Percentiles rank a stretch among this genome's conserved stretches.
phyloP scores from a whole-genome alignment of 306 rosid genomes.

The Lathyrus tuberosus region DNA sequence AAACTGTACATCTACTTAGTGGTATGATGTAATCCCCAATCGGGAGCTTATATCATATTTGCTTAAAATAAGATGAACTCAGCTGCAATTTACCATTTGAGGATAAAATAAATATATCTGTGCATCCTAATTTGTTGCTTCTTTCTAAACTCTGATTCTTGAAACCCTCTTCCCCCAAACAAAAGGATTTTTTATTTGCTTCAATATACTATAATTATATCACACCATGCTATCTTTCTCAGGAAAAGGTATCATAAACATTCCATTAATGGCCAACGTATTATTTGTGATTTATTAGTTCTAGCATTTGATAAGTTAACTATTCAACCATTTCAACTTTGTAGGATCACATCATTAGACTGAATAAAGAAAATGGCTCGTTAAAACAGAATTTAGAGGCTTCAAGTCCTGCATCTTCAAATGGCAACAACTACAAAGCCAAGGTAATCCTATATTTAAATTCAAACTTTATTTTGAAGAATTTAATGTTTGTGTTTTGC shows the following conservation, averaged over 20 bases:
- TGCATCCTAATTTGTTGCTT: slow-evolving; percentile 5
- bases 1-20: background rate
- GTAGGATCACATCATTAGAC: slow-evolving; percentile 74
- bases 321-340: slow-evolving; percentile 37
- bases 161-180: background rate
- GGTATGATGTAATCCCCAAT: slow-evolving; percentile 6
- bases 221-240: slow-evolving; percentile 21
- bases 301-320: slow-evolving; percentile 34
- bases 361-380: slow-evolving; percentile 82
- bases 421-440: slow-evolving; percentile 49
- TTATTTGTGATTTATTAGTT: slow-evolving; percentile 4
- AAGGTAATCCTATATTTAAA: slow-evolving; percentile 51
- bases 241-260: background rate
- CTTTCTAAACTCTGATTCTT: slow-evolving; percentile 9
- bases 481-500: slow-evolving; percentile 1
- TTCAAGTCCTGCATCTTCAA: slow-evolving; percentile 52
- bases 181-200: slow-evolving; percentile 15
- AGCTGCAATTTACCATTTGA: slow-evolving; percentile 19
- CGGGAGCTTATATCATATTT: slow-evolving; percentile 18
- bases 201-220: slow-evolving; percentile 11
- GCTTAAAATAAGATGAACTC: slow-evolving; percentile 34
- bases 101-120: background rate
- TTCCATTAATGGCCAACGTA: slow-evolving; percentile 15
- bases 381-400: slow-evolving; percentile 75
- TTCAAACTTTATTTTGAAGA: slow-evolving; percentile 30